A percentile compares a stretch with the other conserved stretches of the same genome.
phyloP scores from a whole-genome alignment of 345 rosid species.

The Lagerstroemia speciosa region DNA sequence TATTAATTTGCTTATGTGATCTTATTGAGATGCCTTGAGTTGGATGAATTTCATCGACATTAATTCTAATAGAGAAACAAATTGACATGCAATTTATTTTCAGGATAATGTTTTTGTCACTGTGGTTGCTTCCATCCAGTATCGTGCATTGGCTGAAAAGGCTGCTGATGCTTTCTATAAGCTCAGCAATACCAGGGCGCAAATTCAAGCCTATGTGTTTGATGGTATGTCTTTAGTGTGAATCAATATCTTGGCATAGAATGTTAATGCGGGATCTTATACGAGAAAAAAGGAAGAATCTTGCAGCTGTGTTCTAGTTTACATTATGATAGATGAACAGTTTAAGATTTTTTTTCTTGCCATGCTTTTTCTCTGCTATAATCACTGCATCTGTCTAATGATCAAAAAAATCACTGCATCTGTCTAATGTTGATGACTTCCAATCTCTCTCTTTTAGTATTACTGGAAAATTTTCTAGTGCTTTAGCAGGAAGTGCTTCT shows the following conservation, averaged over 20 bases:
- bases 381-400: no score
- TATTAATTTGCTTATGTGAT: neutral
- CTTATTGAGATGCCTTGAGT: neutral
- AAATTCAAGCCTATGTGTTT: slow-evolving; percentile 36
- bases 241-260: neutral
- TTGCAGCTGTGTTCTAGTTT: no score
- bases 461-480: neutral
- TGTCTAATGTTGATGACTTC: no score
- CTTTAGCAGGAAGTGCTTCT: neutral
- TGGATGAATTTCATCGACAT: neutral
- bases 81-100: neutral
- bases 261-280: no score
- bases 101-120: slow-evolving; percentile 40
- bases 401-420: no score
- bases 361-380: no score
- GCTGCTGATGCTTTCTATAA: slow-evolving; percentile 33
- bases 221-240: slow-evolving; percentile 22
- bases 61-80: neutral
- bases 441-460: no score
- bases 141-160: slow-evolving; percentile 28
- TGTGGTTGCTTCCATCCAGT: slow-evolving; percentile 38
- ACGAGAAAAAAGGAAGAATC: no score
- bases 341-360: no score
- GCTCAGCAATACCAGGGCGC: slow-evolving; percentile 33
- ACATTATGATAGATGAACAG: no score